Evolutionary conservation across 306 rosid genomes (phyloP), one percentile per base, ranked within the genome.

Genomic region (Cotoneaster glaucophyllus): DNA sequence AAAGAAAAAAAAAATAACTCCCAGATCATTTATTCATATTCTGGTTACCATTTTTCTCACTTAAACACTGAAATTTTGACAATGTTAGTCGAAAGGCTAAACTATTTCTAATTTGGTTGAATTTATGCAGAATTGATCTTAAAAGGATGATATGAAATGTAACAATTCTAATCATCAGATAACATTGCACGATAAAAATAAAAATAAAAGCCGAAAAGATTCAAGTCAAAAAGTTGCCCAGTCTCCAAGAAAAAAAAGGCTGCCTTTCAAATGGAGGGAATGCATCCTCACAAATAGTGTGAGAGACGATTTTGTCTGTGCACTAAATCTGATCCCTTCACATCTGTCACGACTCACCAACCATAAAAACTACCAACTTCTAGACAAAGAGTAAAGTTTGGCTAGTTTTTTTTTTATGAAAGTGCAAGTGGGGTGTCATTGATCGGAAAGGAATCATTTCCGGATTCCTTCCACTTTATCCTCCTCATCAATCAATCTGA

Each of bases 401-500:
- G 19, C 29, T 24, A 69, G 34, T 39, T 24, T 39, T 39, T 8
- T 8, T 26, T 45, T 6, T 31, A 70, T 44, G 64, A 11, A 14
- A 67, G 41, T 79, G 32, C 22, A 26, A 25, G 69, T 62, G 68
- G 67, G 31, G 48, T 64, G 64, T 65, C 83, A 78, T 85, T 78
- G 39, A 6, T 34, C 39, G 9, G 39, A 6, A 34, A 6, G 2
- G 39, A 2, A 37, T 37, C 9, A 0, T 37, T 0, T 34, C 0
- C 7, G 0, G 2, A 34, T 34, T 34, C 8, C 0, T 37, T 37
- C 0, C 2, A 7, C 0, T 37, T 37, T 6, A 37, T 37, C 0
- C 0, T 37, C 0, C 0, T 37, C 0, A 7, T 37, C 0, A 37
- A 37, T 6, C 0, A 37, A 37, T 37, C 0, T 37, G 0, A 0